Conservation (phyloP, 495 filamentous ascomycete genomes). For the Neurospora sp. region DNA sequence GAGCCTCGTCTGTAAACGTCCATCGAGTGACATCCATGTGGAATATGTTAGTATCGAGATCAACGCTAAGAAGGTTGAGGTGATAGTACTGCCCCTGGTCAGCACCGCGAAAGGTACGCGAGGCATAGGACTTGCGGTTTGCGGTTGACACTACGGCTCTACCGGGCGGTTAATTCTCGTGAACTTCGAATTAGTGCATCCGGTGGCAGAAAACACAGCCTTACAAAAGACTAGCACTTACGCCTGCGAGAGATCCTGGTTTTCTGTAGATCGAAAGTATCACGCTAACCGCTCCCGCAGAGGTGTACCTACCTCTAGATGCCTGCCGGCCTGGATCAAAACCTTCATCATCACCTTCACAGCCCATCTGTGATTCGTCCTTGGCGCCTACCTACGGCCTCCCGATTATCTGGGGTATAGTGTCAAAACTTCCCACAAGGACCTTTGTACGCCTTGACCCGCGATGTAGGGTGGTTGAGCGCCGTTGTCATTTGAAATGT, state of each 20-base stretch:
- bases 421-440: background rate
- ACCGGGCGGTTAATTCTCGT: background rate
- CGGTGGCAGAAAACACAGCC: background rate
- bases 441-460: constrained; percentile 4
- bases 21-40: too few relatives aligned
- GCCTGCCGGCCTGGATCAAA: background rate
- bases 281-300: background rate
- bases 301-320: background rate
- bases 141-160: background rate
- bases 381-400: background rate
- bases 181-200: background rate
- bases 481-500: background rate
- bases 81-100: background rate
- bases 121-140: background rate
- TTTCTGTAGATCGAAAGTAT: background rate
- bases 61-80: too few relatives aligned
- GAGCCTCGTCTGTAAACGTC: too few relatives aligned
- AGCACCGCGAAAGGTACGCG: background rate
- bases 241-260: background rate
- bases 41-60: too few relatives aligned
- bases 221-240: background rate
- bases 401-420: background rate
- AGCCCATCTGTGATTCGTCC: background rate
- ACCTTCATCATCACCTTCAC: background rate
- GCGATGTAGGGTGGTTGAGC: background rate